Evolutionary conservation across 208 protist species (phyloP).

Genomic region (Leishmania major): DNA sequence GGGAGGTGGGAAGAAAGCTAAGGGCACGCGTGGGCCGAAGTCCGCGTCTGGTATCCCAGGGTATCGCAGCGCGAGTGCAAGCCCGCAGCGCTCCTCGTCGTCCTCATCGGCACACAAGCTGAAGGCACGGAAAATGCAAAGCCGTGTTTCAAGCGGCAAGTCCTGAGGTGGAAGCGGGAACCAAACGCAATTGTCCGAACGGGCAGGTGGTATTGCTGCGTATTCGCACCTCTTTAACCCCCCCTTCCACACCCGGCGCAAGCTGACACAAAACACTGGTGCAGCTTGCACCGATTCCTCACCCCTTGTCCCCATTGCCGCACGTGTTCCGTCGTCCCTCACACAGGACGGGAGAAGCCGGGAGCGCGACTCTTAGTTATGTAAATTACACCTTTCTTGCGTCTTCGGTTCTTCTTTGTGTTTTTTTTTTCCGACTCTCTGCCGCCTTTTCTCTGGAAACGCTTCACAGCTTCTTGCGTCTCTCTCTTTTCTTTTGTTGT

Average conservation of each 20-base stretch:
- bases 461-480: background rate
- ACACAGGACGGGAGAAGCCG: too few species aligned
- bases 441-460: background rate
- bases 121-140: background rate
- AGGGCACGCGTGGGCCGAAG: background rate
- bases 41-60: background rate
- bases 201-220: background rate
- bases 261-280: background rate
- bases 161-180: background rate
- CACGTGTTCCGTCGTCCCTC: background rate
- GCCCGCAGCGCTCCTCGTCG: constrained; percentile 1
- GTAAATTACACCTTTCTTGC: background rate
- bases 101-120: background rate
- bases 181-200: background rate
- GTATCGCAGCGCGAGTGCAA: background rate
- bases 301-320: background rate
- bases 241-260: background rate
- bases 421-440: too few species aligned
- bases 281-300: background rate
- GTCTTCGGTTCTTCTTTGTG: too few species aligned
- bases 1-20: constrained; percentile 5
- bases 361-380: background rate
- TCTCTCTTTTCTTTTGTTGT: background rate
- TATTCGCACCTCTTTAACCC: background rate
- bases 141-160: background rate